Evolutionary conservation across 2,329 filamentous ascomycete species (phyloP).

Genomic region (Trematosphaeria pertusa): DNA sequence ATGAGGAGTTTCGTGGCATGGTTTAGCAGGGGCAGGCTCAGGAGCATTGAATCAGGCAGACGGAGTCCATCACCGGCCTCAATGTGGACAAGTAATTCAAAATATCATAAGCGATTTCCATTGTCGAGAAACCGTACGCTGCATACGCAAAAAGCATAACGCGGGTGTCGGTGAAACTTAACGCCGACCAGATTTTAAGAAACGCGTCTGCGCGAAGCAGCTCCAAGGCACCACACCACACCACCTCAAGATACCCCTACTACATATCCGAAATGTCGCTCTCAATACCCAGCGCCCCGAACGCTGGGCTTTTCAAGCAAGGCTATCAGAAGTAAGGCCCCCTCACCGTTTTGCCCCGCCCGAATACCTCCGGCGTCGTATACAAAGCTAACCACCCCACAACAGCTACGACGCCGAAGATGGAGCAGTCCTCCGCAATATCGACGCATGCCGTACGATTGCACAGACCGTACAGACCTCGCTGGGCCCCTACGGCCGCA

Average conservation of each 20-base stretch:
- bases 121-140: too few species aligned
- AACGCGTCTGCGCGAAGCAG: constrained; percentile 40
- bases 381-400: constrained; percentile 43
- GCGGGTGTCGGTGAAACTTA: constrained; percentile 3
- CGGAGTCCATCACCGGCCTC: too few species aligned
- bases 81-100: too few species aligned
- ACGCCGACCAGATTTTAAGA: constrained; percentile 16
- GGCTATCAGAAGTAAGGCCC: constrained; percentile 88
- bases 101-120: too few species aligned
- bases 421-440: constrained; percentile 97
- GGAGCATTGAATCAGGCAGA: too few species aligned
- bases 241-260: constrained; percentile 39
- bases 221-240: constrained; percentile 34
- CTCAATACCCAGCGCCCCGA: constrained; percentile 92
- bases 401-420: constrained; percentile 96
- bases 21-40: too few species aligned
- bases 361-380: constrained; percentile 20
- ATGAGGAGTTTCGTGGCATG: too few species aligned
- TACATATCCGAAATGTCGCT: constrained; percentile 76
- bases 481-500: constrained; percentile 94
- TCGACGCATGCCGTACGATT: constrained; percentile 97
- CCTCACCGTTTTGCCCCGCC: constrained; percentile 16
- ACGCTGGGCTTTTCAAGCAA: constrained; percentile 91
- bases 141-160: too few species aligned
- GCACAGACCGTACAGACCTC: constrained; percentile 96